Evolutionary conservation across 2,329 filamentous ascomycete species (phyloP).

Genomic region (Trichoderma atroviride): DNA sequence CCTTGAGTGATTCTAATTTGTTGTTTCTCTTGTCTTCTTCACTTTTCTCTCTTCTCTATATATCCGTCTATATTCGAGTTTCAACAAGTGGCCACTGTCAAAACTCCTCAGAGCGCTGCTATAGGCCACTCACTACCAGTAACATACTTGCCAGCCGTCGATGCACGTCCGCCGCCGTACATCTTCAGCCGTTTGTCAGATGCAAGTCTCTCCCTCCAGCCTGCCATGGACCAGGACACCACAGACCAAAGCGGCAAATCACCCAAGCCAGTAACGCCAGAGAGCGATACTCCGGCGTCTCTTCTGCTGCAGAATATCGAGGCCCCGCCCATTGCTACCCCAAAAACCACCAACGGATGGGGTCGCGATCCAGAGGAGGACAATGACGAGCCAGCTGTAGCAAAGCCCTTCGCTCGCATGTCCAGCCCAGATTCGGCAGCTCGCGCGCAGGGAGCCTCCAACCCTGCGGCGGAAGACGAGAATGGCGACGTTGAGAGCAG

Average conservation of each 20-base stretch:
- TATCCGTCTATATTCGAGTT: not conserved
- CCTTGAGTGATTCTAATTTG: not conserved
- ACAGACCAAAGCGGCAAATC: constrained; percentile 3
- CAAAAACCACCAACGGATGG: constrained; percentile 33
- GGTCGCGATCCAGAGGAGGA: constrained; percentile 48
- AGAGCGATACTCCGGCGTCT: constrained; percentile 37
- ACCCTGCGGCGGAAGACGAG: constrained; percentile 26
- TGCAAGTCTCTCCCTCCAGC: not conserved
- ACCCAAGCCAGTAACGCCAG: constrained; percentile 21
- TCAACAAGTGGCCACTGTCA: not conserved
- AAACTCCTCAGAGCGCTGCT: not conserved
- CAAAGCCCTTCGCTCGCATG: constrained; percentile 59
- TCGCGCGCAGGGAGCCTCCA: constrained; percentile 30
- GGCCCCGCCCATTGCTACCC: constrained; percentile 34
- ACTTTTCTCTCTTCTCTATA: not conserved
- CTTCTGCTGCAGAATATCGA: constrained; percentile 44
- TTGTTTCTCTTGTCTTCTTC: not conserved
- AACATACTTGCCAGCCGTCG: not conserved
- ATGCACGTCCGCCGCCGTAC: not conserved
- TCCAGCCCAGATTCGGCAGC: constrained; percentile 53
- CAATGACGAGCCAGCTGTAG: constrained; percentile 61
- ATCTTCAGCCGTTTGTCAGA: not conserved
- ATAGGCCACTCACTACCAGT: not conserved
- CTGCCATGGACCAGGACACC: constrained; percentile 11
- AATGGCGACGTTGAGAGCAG: constrained; percentile 34